Evolutionary conservation across 371 early-diverging fungal species (phyloP), one percentile per base, ranked within the genome.

Genomic region (Lichtheimia ornata): DNA sequence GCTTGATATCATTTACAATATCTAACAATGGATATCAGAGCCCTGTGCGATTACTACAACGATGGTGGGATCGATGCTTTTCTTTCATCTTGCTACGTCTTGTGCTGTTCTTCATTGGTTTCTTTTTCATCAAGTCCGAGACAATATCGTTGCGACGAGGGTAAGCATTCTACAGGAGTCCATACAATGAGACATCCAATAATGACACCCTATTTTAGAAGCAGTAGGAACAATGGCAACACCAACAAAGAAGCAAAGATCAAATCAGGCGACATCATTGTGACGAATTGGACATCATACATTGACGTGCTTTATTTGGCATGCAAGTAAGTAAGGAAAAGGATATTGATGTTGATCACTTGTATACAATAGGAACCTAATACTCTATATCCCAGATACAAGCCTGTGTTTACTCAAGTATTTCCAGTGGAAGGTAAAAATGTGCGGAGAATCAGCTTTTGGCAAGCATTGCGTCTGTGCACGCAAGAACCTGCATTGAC

Each of bases 221-320:
- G 24, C 50, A 50, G 17, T 5, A 18, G 41, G 9, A 62, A n/a
- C 35, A n/a, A 17, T 54, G 50, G 58, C 24, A 56, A 25, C 60
- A 75, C 60, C 51, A 40, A 53, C 18, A 65, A 67, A 14, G 14
- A 59, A 14, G 20, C 58, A 43, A 50, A 41, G 18, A 59, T 76
- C 2, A 65, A 66, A 43, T 63, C 79, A 15, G 94, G 93, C 54
- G 87, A 93, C 64, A 57, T 95, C 4, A 88, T 94, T 50, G 73
- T 94, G 12, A 75, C 91, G 54, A 95, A 94, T 71, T 92, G 93
- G 79, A 82, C 85, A 1, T 94, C 94, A 4, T 95, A 95, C 64
- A 73, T 94, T 47, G 95, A 95, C 57, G 67, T 94, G 4, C 50
- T 95, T 42, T 92, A 91, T 56, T 71, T 93, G n/a, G 85, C 87